Percentiles rank a stretch among this genome's conserved stretches.
These are phyloP conservation scores for Closterium sp. DNA, from an alignment of 139 green algal species.

Conservation along the genomic window DNA sequence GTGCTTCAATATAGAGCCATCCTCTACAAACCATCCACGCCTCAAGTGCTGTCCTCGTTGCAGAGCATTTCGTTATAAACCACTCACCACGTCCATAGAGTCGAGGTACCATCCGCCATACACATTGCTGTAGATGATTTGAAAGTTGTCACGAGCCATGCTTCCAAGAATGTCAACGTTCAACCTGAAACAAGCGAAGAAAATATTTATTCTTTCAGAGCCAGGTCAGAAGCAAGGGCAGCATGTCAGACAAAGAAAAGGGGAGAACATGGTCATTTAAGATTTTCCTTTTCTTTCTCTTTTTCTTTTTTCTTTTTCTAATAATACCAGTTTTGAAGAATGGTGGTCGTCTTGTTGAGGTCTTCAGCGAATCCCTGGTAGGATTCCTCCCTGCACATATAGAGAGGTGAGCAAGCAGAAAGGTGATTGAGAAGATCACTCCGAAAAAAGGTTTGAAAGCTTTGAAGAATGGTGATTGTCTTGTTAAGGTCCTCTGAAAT, in stretches of 20 bases:
- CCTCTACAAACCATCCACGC: no score
- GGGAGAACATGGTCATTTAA: no score
- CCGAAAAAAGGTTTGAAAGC: no score
- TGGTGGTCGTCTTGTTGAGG: not conserved
- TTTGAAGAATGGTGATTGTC: no score
- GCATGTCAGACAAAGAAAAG: no score
- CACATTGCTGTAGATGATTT: not conserved
- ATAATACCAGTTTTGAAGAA: not conserved
- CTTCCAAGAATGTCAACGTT: not conserved
- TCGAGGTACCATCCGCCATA: not conserved
- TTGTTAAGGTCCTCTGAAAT: not conserved
- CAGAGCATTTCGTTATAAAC: not conserved
- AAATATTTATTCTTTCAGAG: not conserved
- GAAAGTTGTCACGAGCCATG: not conserved
- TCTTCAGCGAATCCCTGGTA: no score
- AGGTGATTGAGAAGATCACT: no score
- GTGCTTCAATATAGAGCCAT: not conserved
- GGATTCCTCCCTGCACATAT: no score
- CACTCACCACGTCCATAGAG: not conserved
- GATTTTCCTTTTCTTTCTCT: no score
- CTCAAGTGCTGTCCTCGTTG: no score
- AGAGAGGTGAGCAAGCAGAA: no score
- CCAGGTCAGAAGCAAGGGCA: no score
- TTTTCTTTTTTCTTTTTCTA: not conserved
- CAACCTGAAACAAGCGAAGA: not conserved